Percentiles rank a stretch among this genome's conserved stretches.
Evolutionary conservation across 345 rosid species (phyloP).

Genomic region (Euphorbia pulcherrima): DNA sequence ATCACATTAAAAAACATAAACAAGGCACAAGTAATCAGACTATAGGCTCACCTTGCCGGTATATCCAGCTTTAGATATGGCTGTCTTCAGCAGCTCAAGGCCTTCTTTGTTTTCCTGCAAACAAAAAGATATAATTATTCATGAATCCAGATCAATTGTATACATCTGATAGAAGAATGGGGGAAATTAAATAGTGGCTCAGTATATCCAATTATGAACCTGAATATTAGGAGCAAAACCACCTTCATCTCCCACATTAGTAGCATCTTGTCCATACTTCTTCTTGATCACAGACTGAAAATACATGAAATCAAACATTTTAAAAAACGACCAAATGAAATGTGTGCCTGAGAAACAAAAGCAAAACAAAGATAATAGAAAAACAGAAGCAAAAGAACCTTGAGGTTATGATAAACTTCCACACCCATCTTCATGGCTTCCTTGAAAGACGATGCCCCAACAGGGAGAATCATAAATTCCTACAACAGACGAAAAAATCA

Average conservation of each 20-base stretch:
- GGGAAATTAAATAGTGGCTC: not conserved
- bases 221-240: conserved; percentile 98
- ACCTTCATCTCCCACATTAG: conserved; percentile 98
- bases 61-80: conserved; percentile 63
- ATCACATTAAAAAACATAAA: not conserved
- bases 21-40: not conserved
- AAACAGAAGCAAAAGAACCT: conserved; percentile 41
- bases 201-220: conserved; percentile 43
- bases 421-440: conserved; percentile 99
- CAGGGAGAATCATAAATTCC: conserved; percentile 98
- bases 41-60: conserved; percentile 41
- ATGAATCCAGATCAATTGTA: too few species aligned
- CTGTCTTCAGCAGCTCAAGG: conserved; percentile 63
- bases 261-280: conserved; percentile 99
- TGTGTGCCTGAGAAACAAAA: not conserved
- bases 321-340: not conserved
- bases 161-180: too few species aligned
- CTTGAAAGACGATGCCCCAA: conserved; percentile 81
- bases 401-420: conserved; percentile 89
- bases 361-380: not conserved
- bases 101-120: conserved; percentile 69
- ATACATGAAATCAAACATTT: not conserved
- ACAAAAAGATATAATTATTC: not conserved
- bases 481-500: conserved; percentile 19
- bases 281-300: conserved; percentile 69